Evolutionary conservation across 2,329 filamentous ascomycete genomes (phyloP).

Genomic region (Phialophora chinensis): DNA sequence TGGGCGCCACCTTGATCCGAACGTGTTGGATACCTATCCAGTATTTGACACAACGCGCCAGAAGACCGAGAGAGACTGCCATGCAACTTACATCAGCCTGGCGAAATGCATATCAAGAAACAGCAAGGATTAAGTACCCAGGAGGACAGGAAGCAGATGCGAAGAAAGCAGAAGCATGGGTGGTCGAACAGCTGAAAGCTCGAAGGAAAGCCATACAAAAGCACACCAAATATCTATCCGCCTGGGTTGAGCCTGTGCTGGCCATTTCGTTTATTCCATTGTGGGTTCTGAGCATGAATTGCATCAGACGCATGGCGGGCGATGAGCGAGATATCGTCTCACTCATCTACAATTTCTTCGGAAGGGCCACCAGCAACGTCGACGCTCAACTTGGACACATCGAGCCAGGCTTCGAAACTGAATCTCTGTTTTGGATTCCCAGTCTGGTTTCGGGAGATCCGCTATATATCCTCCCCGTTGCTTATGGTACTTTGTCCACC

Average conservation of each 20-base stretch:
- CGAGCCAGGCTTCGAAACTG: conserved; percentile 59
- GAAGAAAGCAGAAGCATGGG: conserved; percentile 28
- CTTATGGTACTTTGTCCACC: conserved; percentile 26
- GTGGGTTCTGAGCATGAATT: conserved; percentile 32
- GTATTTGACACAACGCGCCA: conserved; percentile 48
- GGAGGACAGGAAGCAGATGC: conserved; percentile 18
- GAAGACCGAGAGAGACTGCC: conserved; percentile 50
- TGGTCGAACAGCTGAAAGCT: conserved; percentile 23
- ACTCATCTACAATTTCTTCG: not conserved
- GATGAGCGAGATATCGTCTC: conserved; percentile 15
- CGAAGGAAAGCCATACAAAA: conserved; percentile 36
- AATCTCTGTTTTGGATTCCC: conserved; percentile 67
- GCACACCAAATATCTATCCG: conserved; percentile 28
- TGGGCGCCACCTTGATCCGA: conserved; percentile 60
- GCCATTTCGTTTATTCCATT: conserved; percentile 32
- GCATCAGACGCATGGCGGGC: conserved; percentile 31
- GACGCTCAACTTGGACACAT: conserved; percentile 42
- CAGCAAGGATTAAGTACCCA: conserved; percentile 29
- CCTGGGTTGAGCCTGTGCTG: conserved; percentile 15
- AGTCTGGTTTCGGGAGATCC: conserved; percentile 51
- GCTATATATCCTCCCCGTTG: conserved; percentile 28
- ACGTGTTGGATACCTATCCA: conserved; percentile 56
- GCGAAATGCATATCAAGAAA: conserved; percentile 39
- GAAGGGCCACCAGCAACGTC: conserved; percentile 1
- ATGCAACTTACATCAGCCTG: conserved; percentile 52